Conservation (phyloP, 2,329 filamentous ascomycete genomes). For the Sarocladium brachiariae region DNA sequence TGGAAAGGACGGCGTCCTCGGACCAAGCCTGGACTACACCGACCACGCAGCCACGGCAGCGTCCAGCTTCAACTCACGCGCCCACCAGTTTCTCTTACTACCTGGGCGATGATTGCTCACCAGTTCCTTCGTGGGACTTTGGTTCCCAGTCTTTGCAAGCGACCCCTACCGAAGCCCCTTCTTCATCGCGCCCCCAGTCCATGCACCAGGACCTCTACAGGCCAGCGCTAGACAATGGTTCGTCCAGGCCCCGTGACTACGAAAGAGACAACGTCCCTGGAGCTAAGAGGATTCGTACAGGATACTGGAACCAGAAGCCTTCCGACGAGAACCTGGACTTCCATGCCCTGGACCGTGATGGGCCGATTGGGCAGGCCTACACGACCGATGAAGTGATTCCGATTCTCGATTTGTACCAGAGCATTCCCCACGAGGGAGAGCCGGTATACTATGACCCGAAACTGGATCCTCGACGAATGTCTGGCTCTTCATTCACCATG, state of each 20-base stretch:
- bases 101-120: constrained; percentile 44
- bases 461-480: constrained; percentile 56
- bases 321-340: constrained; percentile 52
- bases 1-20: constrained; percentile 38
- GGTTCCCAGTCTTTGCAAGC: constrained; percentile 44
- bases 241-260: neutral
- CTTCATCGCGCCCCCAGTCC: constrained; percentile 42
- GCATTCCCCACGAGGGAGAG: constrained; percentile 41
- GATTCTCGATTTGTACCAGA: constrained; percentile 52
- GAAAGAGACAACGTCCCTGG: neutral
- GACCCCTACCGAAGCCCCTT: constrained; percentile 42
- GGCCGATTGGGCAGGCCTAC: constrained; percentile 55
- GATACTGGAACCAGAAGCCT: constrained; percentile 44
- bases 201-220: constrained; percentile 43
- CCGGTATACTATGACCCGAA: constrained; percentile 42
- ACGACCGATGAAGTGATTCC: constrained; percentile 57
- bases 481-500: constrained; percentile 67
- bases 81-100: constrained; percentile 50
- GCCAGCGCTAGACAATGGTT: constrained; percentile 8
- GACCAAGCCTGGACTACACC: constrained; percentile 50
- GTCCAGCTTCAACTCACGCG: constrained; percentile 52
- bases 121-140: constrained; percentile 51
- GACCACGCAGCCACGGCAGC: constrained; percentile 42
- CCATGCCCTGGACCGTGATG: constrained; percentile 48
- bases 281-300: constrained; percentile 7